phyloP scores from a whole-genome alignment of 2,329 filamentous ascomycete species.

The Aspergillus vadensis region DNA sequence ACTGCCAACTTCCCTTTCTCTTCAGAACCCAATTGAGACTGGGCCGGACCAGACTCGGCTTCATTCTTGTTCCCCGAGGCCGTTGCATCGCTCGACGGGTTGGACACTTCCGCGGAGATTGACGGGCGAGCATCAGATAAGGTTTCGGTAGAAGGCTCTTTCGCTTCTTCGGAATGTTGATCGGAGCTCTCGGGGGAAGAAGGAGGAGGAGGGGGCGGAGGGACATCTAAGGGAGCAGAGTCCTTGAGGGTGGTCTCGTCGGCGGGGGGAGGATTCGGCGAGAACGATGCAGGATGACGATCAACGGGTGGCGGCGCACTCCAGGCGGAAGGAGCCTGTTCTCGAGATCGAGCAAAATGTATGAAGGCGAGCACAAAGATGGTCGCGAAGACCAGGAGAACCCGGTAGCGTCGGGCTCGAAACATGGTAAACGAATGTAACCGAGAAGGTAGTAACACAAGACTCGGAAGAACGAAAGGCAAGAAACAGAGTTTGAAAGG shows the following conservation, averaged over 20 bases:
- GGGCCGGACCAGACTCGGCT: conserved; percentile 1
- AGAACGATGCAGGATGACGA: conserved; percentile 15
- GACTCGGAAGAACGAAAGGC: conserved; percentile 9
- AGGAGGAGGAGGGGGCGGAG: conserved; percentile 18
- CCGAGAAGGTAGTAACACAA: background rate
- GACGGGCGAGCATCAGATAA: conserved; percentile 3
- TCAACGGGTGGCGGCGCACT: conserved; percentile 19
- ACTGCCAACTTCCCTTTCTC: conserved; percentile 40
- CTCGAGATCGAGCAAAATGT: conserved; percentile 52
- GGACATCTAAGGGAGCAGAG: conserved; percentile 4
- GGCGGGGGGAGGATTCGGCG: conserved; percentile 14
- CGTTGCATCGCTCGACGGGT: conserved; percentile 1
- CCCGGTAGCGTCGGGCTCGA: conserved; percentile 52
- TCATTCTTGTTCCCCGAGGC: conserved; percentile 11
- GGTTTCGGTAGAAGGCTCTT: background rate
- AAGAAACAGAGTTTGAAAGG: background rate
- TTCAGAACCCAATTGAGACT: conserved; percentile 21
- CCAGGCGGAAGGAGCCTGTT: conserved; percentile 26
- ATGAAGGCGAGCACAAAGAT: conserved; percentile 51
- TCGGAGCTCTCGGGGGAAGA: background rate
- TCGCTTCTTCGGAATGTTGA: background rate
- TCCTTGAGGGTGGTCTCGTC: conserved; percentile 7
- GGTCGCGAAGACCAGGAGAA: conserved; percentile 49
- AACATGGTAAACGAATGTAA: conserved; percentile 40
- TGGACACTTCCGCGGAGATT: conserved; percentile 4